These are phyloP conservation scores for Byssochlamys sp. DNA, from an alignment of 2,329 filamentous ascomycete genomes.

Conservation along the genomic window DNA sequence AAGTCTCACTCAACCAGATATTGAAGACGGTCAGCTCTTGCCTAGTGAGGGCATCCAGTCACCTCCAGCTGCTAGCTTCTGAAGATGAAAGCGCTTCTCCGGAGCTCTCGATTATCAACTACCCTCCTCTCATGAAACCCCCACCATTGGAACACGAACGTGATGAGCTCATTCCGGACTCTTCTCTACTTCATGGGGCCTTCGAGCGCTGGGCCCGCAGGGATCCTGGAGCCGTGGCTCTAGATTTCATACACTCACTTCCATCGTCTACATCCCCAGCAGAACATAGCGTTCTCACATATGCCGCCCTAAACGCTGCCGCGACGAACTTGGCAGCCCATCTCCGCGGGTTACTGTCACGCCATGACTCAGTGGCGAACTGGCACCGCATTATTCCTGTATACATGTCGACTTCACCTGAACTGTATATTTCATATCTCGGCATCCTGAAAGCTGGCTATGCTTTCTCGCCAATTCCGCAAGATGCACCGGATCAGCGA, in stretches of 20 bases:
- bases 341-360: conserved; percentile 9
- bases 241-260: conserved; percentile 20
- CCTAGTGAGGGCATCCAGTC: conserved; percentile 5
- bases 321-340: conserved; percentile 13
- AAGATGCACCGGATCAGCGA: conserved; percentile 24
- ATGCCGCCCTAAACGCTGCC: conserved; percentile 15
- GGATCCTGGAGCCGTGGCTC: conserved; percentile 14
- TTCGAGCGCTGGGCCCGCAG: conserved; percentile 17
- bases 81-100: conserved; percentile 2
- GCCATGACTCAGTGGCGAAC: not conserved
- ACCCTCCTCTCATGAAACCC: conserved; percentile 16
- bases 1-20: conserved; percentile 12
- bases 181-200: conserved; percentile 15
- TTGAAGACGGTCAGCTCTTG: conserved; percentile 9
- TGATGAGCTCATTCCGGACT: not conserved
- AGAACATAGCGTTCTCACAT: conserved; percentile 17
- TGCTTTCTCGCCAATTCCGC: conserved; percentile 30
- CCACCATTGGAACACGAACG: conserved; percentile 7
- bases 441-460: conserved; percentile 27
- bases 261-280: conserved; percentile 7
- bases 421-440: conserved; percentile 31
- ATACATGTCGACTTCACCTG: conserved; percentile 23
- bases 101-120: conserved; percentile 17
- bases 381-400: conserved; percentile 17
- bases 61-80: not conserved